phyloP scores from a whole-genome alignment of 2,329 filamentous ascomycete genomes.

The Onygenales sp. region DNA sequence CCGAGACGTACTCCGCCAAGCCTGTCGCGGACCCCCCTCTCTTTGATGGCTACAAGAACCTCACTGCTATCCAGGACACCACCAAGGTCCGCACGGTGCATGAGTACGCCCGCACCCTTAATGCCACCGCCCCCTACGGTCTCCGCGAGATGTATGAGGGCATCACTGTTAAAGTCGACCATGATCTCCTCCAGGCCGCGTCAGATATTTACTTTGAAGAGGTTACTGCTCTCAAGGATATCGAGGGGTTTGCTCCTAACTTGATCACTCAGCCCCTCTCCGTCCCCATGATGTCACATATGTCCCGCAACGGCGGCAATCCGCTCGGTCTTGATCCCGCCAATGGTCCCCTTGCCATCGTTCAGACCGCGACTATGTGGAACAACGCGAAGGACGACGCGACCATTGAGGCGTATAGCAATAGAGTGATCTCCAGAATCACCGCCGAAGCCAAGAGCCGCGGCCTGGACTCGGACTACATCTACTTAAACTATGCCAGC shows the following conservation, averaged over 20 bases:
- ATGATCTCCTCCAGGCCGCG: not conserved
- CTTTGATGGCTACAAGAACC: not conserved
- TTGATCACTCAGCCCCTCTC: constrained; percentile 22
- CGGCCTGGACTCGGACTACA: constrained; percentile 7
- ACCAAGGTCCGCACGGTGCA: not conserved
- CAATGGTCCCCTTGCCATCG: constrained; percentile 12
- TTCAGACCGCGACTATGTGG: not conserved
- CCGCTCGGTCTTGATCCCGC: constrained; percentile 21
- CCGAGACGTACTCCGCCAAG: not conserved
- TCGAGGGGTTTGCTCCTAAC: not conserved
- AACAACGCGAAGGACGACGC: not conserved
- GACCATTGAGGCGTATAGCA: not conserved
- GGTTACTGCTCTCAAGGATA: not conserved
- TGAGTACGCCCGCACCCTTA: not conserved
- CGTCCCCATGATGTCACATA: constrained; percentile 18
- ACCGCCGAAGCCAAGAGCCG: constrained; percentile 2
- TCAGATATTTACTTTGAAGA: not conserved
- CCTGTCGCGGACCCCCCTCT: not conserved
- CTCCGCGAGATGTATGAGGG: not conserved
- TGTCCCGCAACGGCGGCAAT: constrained; percentile 24
- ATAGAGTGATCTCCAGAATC: not conserved
- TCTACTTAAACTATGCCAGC: constrained; percentile 11
- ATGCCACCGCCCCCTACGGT: not conserved
- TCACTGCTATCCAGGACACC: not conserved
- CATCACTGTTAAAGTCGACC: not conserved